Conservation (phyloP, 768 basidiomycete species). For the Neoboletus magnificus region DNA sequence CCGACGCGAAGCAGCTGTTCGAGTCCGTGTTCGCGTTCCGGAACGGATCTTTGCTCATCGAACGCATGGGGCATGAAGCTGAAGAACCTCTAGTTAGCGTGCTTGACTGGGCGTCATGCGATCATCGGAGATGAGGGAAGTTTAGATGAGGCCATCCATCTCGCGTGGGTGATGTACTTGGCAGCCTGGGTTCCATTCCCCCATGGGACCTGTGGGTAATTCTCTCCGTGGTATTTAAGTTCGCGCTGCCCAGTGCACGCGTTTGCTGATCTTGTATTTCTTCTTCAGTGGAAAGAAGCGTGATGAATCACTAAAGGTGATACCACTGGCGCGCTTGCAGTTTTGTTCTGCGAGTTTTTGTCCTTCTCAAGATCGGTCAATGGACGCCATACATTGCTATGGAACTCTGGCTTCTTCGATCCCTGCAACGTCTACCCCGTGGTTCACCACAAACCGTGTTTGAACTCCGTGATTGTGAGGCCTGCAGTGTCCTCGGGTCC, state of each 20-base stretch:
- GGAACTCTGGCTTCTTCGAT: background rate
- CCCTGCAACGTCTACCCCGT: background rate
- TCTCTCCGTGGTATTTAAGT: background rate
- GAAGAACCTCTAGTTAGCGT: too few species aligned
- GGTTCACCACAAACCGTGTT: too few species aligned
- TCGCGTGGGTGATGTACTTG: background rate
- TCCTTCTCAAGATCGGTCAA: background rate
- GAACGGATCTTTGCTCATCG: background rate
- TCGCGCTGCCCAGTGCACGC: background rate
- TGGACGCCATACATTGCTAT: background rate
- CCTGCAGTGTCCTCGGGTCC: background rate
- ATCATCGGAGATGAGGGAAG: background rate
- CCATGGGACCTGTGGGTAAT: background rate
- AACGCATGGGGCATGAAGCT: background rate
- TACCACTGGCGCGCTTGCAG: background rate
- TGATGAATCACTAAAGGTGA: too few species aligned
- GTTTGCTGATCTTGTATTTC: background rate
- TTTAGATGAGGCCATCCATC: background rate
- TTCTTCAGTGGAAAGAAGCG: too few species aligned
- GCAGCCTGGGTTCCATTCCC: background rate
- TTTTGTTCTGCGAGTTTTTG: background rate
- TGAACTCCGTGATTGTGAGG: background rate
- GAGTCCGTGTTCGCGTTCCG: background rate
- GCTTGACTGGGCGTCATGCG: background rate
- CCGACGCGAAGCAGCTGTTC: background rate